Conservation (phyloP, 805 yeast species). For the Wickerhamiella qilinensis region DNA sequence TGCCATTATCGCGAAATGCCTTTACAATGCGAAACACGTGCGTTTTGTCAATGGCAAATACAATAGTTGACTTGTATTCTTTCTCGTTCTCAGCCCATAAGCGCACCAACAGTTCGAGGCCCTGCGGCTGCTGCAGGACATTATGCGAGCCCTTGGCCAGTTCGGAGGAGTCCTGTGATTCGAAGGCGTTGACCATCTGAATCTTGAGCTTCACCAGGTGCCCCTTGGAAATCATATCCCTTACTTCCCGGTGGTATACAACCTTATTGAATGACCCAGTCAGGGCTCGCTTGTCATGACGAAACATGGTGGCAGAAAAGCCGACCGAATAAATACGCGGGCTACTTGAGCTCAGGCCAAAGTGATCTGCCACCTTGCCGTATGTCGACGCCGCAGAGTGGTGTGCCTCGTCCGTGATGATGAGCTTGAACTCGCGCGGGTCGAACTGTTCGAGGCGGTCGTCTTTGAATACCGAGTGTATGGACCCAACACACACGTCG, state of each 20-base stretch:
- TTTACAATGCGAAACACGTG: constrained; percentile 45
- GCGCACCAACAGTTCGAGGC: constrained; percentile 32
- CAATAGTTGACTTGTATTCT: constrained; percentile 42
- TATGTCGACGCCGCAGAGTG: constrained; percentile 71
- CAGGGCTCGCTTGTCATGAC: constrained; percentile 55
- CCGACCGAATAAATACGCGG: constrained; percentile 51
- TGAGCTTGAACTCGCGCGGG: constrained; percentile 47
- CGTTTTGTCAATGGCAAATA: constrained; percentile 61
- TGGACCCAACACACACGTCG: constrained; percentile 64
- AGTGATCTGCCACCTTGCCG: constrained; percentile 38
- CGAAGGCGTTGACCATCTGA: constrained; percentile 48
- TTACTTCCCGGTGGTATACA: constrained; percentile 49
- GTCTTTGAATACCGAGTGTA: constrained; percentile 41
- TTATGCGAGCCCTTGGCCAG: constrained; percentile 32
- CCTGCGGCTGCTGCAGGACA: constrained; percentile 3
- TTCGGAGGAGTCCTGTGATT: constrained; percentile 26
- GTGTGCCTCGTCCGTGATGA: constrained; percentile 84
- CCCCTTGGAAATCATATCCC: constrained; percentile 48
- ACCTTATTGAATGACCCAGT: constrained; percentile 51
- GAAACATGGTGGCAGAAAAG: constrained; percentile 71
- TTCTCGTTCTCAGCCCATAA: constrained; percentile 32
- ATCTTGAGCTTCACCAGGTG: constrained; percentile 59
- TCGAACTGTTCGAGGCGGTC: constrained; percentile 35
- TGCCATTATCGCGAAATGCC: constrained; percentile 38
- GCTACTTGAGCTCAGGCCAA: constrained; percentile 24